phyloP scores from a whole-genome alignment of 345 rosid species.

The Ricinus communis region DNA sequence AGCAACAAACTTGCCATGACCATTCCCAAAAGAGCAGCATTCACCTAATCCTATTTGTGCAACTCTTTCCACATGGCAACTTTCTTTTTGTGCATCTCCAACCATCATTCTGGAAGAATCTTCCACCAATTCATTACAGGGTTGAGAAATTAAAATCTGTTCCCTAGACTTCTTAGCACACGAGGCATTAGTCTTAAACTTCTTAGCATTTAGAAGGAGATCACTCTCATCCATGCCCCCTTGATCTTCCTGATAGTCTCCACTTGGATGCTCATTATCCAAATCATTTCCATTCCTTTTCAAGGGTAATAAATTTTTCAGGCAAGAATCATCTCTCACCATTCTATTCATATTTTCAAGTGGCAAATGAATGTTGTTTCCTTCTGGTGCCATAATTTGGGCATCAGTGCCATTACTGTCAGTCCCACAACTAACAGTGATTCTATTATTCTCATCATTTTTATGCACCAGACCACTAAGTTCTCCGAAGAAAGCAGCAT shows the following conservation, averaged over 20 bases:
- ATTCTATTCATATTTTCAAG: constrained; percentile 21
- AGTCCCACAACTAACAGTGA: constrained; percentile 12
- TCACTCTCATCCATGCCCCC: constrained; percentile 3
- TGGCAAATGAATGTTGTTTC: constrained; percentile 21
- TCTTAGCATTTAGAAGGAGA: constrained; percentile 29
- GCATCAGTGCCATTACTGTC: constrained; percentile 6
- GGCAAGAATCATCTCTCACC: constrained; percentile 13
- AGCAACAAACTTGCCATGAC: constrained; percentile 16
- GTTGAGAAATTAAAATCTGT: constrained; percentile 1
- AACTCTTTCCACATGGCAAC: constrained; percentile 14
- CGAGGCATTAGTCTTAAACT: constrained; percentile 30
- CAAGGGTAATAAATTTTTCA: constrained; percentile 8
- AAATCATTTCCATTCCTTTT: constrained; percentile 37
- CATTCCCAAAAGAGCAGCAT: constrained; percentile 21
- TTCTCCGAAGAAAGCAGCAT: constrained; percentile 36
- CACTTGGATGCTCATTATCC: constrained; percentile 18
- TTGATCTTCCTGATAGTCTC: constrained; percentile 14
- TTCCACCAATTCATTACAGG: constrained; percentile 8
- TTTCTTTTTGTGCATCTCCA: constrained; percentile 14
- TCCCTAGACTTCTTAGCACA: constrained; percentile 8
- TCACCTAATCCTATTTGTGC: constrained; percentile 22
- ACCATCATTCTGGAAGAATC: constrained; percentile 13
- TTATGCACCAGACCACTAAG: constrained; percentile 33
- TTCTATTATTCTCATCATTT: constrained; percentile 15
- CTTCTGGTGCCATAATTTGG: constrained; percentile 18